Evolutionary conservation across 2,329 filamentous ascomycete species (phyloP), one percentile per base, ranked within the genome.

Genomic region (Claviceps pazoutovae): DNA sequence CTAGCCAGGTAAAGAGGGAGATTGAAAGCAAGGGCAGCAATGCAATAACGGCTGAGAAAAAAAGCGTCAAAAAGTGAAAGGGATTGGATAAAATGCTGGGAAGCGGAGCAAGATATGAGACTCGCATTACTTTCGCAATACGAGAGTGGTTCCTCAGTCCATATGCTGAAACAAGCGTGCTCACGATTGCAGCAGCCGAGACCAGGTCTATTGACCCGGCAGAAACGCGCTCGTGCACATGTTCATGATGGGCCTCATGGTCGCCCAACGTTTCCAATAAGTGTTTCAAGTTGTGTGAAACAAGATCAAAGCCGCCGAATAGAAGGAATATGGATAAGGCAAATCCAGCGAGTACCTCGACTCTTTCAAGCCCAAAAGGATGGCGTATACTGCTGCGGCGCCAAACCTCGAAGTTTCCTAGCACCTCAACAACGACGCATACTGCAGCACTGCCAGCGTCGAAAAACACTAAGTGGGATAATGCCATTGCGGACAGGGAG

Each of bases 401-500:
- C 93, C 93, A 98, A 42, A 97, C 90, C 65, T 98, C 93, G 61
- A 98, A 98, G 66, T 98, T 98, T 49, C 87, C 83, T 47, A 96
- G 79, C 1, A 97, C 87, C 63, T 98, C 93, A 46, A 97, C 91
- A 13, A 81, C 83, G 3, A 95, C 89, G 65, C 91, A 97, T 5
- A 97, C 80, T 47, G 90, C 83, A 4, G 93, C 93, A 37, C 89
- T 93, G 1, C 95, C 80, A 8, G 93, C 91, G 65, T 98, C 93
- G 66, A 96, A 98, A 66, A 97, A 87, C 54, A 97, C 84, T 46
- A 98, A 74, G 61, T 96, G 90, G 9, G 89, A 95, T 17, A 98
- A 74, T 0, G 91, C 91, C 6, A 90, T 96, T 71, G 95, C 85
- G 11, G 91, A 88, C 26, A 96, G 77, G 19, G 88, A 95, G 37